Base-by-base conservation (phyloP, 2,329 filamentous ascomycete species). In the Exophiala bonariae region DNA sequence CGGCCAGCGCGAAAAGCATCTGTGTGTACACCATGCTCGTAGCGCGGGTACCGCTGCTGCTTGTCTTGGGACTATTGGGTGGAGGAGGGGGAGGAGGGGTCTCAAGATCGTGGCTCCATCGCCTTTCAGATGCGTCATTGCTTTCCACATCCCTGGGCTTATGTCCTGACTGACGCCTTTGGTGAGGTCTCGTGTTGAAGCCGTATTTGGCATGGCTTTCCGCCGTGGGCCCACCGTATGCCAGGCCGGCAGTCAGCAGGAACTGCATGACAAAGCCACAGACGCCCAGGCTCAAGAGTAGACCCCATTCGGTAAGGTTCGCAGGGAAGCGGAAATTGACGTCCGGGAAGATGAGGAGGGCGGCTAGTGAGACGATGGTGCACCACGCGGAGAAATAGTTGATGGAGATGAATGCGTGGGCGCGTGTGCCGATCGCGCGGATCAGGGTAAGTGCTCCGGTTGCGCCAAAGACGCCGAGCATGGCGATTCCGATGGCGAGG, bases 251-350 rank as follows among this genome's bases (percentile, higher is more conserved):
- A 1, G 90, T 93, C 14, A 95, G 72, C n/a, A 95, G 75, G 57
- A 89, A 89, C 77, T 96, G 91, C 80, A 92, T 86, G 17, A 86
- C 65, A 62, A 96, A 92, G 1, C 91, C 91, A 55, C 85, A 85
- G 0, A 81, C 61, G 0, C 87, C 88, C 3, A 95, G 71, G 30
- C 84, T 79, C 0, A 83, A 44, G 13, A 96, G 69, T 31, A 90
- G 75, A 0, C 70, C 64, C 85, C 87, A 92, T 62, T 91, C 74
- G 1, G 74, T 69, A 3, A 67, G 28, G 10, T 73, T 75, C 0
- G 64, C 66, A 0, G 82, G 82, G 1, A 84, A 63, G 4, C 80
- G 63, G 52, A 85, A 81, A 1, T 75, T 75, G 4, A 84, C 73
- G 6, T 69, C 71, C 2, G 81, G 80, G 3, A 85, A 53, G 2